A percentile compares a stretch with the other conserved stretches of the same genome.
Conservation (phyloP, 371 early-diverging fungal genomes). For the Modicella reniformis region DNA sequence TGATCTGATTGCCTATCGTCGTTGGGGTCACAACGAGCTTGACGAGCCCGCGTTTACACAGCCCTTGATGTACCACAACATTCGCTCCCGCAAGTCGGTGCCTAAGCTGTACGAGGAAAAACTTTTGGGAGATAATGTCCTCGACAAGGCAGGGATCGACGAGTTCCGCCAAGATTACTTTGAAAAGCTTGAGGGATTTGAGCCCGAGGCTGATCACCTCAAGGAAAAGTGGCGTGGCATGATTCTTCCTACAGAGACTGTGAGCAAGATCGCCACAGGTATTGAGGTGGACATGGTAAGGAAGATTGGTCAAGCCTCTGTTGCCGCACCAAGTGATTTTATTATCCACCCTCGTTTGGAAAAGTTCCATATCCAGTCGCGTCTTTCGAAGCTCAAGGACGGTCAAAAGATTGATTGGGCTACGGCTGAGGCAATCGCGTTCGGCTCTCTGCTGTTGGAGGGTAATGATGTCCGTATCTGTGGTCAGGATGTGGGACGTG, state of each 20-base stretch:
- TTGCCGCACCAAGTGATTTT: slow-evolving; percentile 71
- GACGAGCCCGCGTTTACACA: slow-evolving; percentile 98
- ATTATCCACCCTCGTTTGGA: slow-evolving; percentile 84
- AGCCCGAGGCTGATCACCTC: slow-evolving; percentile 70
- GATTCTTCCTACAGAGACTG: slow-evolving; percentile 63
- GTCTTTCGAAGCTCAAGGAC: slow-evolving; percentile 74
- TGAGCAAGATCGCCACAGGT: slow-evolving; percentile 63
- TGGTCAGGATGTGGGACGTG: slow-evolving; percentile 97
- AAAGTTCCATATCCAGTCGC: slow-evolving; percentile 89
- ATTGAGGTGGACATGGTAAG: slow-evolving; percentile 65
- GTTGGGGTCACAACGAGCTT: slow-evolving; percentile 97
- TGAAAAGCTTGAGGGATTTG: slow-evolving; percentile 60
- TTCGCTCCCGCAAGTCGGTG: slow-evolving; percentile 83
- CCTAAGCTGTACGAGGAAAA: slow-evolving; percentile 84
- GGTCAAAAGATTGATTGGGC: slow-evolving; percentile 93
- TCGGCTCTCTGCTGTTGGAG: slow-evolving; percentile 87
- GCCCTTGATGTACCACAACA: slow-evolving; percentile 94
- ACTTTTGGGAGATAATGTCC: slow-evolving; percentile 57
- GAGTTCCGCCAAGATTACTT: slow-evolving; percentile 65
- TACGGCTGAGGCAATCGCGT: slow-evolving; percentile 94
- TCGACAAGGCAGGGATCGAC: slow-evolving; percentile 59
- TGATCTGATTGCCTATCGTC: slow-evolving; percentile 92
- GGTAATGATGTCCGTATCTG: slow-evolving; percentile 90
- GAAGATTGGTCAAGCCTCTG: slow-evolving; percentile 79
- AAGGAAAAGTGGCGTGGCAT: slow-evolving; percentile 79